phyloP scores from a whole-genome alignment of 2,329 filamentous ascomycete species.

The Pestalotiopsis sp. region DNA sequence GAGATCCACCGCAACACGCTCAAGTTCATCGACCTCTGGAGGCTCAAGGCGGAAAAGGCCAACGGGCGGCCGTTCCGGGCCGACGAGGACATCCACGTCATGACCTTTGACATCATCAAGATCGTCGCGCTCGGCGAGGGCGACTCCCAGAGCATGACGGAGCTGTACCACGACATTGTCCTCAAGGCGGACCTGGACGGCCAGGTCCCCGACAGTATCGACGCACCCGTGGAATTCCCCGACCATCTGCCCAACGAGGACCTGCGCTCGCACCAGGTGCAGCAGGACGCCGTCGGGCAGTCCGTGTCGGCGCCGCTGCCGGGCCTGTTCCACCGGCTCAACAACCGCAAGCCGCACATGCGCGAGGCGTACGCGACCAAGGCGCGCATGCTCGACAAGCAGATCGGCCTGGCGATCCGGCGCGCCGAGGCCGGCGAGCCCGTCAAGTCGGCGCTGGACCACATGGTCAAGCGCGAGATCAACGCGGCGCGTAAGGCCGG shows the following conservation, averaged over 20 bases:
- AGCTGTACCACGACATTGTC: conserved; percentile 13
- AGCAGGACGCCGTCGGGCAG: conserved; percentile 15
- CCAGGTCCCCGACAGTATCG: not conserved
- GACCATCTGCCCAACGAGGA: conserved; percentile 12
- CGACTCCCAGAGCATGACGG: conserved; percentile 16
- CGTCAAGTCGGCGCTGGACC: conserved; percentile 18
- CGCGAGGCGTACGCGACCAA: conserved; percentile 14
- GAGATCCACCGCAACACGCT: conserved; percentile 30
- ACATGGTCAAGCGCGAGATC: conserved; percentile 19
- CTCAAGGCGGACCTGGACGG: not conserved
- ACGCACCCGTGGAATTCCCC: conserved; percentile 13
- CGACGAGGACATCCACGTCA: conserved; percentile 30
- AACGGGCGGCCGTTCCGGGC: conserved; percentile 32
- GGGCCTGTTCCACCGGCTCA: conserved; percentile 15
- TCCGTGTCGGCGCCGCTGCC: conserved; percentile 12
- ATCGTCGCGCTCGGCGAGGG: conserved; percentile 31
- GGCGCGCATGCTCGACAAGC: conserved; percentile 15
- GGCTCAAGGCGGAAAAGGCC: conserved; percentile 29
- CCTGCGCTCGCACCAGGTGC: conserved; percentile 9
- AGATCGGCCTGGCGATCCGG: conserved; percentile 15
- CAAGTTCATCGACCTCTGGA: conserved; percentile 35
- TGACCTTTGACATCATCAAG: conserved; percentile 35
- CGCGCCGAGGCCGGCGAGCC: conserved; percentile 15
- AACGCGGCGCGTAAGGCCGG: conserved; percentile 18
- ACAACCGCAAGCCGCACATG: conserved; percentile 15